phyloP scores from a whole-genome alignment of 352 stramenopile genomes.

The Phytopythium helicoides region DNA sequence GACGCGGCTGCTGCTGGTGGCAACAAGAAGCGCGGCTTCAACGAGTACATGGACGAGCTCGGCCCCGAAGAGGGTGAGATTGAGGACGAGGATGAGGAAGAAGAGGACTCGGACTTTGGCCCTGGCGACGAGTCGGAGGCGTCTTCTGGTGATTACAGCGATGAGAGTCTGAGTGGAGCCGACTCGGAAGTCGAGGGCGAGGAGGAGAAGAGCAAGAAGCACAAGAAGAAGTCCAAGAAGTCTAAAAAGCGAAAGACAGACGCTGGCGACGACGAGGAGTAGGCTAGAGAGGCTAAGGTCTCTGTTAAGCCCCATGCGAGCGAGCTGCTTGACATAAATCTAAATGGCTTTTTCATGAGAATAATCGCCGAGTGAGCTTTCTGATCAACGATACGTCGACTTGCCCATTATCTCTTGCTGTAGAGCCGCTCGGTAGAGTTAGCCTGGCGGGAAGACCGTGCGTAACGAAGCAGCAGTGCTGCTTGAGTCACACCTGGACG shows the following conservation, averaged over 20 bases:
- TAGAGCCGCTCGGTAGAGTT: slow-evolving; percentile 75
- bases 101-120: slow-evolving; percentile 94
- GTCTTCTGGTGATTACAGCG: slow-evolving; percentile 80
- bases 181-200: slow-evolving; percentile 77
- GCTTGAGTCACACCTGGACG: slow-evolving; percentile 64
- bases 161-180: slow-evolving; percentile 76
- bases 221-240: slow-evolving; percentile 73
- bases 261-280: slow-evolving; percentile 20
- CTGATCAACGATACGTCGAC: no score
- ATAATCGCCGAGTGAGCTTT: no score
- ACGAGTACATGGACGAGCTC: slow-evolving; percentile 76
- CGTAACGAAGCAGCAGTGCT: slow-evolving; percentile 74
- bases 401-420: slow-evolving; percentile 45
- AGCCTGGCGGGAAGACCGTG: slow-evolving; percentile 72
- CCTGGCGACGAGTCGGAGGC: slow-evolving; percentile 59
- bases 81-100: slow-evolving; percentile 88
- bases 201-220: slow-evolving; percentile 49
- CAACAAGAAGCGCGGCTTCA: slow-evolving; percentile 75
- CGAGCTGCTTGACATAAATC: no score
- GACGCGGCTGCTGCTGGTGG: slow-evolving; percentile 27
- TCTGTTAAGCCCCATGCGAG: no score
- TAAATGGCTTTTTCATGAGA: no score
- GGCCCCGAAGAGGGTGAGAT: slow-evolving; percentile 86
- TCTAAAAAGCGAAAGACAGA: slow-evolving; percentile 35
- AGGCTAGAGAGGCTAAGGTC: neutral